Base-by-base conservation (phyloP, 495 filamentous ascomycete species). In the Aspergillus egyptiacus region DNA sequence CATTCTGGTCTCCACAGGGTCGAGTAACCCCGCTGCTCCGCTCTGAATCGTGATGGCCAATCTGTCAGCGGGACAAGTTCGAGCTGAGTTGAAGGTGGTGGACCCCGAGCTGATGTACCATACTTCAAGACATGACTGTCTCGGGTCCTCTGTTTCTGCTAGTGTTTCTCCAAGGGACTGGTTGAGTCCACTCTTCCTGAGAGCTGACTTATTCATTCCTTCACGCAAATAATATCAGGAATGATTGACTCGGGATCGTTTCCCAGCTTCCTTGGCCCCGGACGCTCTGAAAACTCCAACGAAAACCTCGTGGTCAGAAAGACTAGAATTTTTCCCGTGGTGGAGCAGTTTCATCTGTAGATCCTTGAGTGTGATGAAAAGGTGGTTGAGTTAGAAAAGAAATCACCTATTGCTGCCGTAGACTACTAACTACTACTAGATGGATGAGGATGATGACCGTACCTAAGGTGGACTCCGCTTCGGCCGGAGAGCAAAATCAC, bases 111-210 rank as follows among this genome's bases (percentile, higher is more conserved):
- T 31, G 10, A n/a, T n/a, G n/a, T n/a, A n/a, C n/a, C n/a, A 28
- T 10, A 28, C 25, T 28, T 5, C 25, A 28, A 28, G 5, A 5
- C 25, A 28, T 5, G 25, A 28, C 5, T 28, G 25, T 5, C 5
- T 28, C 25, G 10, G 10, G 25, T 5, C 25, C 5, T 34, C 14
- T 34, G n/a, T 17, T 22, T 1, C 35, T 37, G 2, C 15, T 32
- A 19, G 27, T 37, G 46, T 48, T 23, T 42, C 28, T 34, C 47
- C 28, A 37, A 34, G 38, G 38, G n/a, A 34, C 14, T 20, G 19
- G 6, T 34, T 3, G 35, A 41, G 31, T 5, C 37, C 30, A 10
- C 49, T 24, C 37, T 42, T 47, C 48, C 30, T 53, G 51, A 53
- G 31, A 53, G 36, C 36, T 47, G 33, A 33, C 8, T 44, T 33